Percentiles rank a stretch among this genome's conserved stretches.
phyloP scores from a whole-genome alignment of 108 stramenopile species.

The Pseudonitzschia multistriata region DNA sequence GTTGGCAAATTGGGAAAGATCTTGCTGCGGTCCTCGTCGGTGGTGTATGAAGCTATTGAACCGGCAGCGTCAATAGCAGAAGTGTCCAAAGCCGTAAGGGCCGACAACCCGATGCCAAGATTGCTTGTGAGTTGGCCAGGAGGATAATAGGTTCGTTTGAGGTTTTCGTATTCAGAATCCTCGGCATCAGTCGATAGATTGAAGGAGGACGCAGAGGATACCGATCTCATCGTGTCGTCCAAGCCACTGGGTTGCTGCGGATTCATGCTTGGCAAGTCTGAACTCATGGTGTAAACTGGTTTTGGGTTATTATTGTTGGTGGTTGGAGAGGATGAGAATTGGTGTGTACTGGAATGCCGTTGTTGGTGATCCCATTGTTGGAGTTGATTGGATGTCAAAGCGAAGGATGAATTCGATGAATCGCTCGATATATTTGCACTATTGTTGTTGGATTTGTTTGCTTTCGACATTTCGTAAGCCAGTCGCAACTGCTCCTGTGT shows the following conservation, averaged over 20 bases:
- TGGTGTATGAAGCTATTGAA: slow-evolving; percentile 29
- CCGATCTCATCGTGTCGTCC: slow-evolving; percentile 4
- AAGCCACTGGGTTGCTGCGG: slow-evolving; percentile 8
- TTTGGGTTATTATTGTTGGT: neutral
- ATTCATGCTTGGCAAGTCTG: slow-evolving; percentile 14
- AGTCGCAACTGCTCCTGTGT: slow-evolving; percentile 9
- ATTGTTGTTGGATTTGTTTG: neutral
- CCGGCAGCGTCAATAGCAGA: slow-evolving; percentile 16
- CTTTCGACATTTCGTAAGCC: neutral
- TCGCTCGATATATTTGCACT: too few species aligned
- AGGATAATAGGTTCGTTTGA: slow-evolving; percentile 28
- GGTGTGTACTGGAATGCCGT: neutral
- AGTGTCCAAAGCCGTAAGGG: slow-evolving; percentile 15
- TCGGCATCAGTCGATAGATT: slow-evolving; percentile 73
- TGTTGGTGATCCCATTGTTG: neutral
- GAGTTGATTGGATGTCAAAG: neutral
- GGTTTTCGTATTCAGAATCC: slow-evolving; percentile 69
- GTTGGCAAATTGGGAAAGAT: slow-evolving; percentile 59
- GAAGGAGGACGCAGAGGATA: slow-evolving; percentile 40
- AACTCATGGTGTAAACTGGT: slow-evolving; percentile 26
- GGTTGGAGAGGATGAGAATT: neutral
- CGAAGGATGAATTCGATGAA: neutral
- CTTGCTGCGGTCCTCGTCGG: slow-evolving; percentile 43
- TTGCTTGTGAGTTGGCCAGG: neutral
- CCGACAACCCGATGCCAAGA: neutral